phyloP scores from a whole-genome alignment of 495 filamentous ascomycete genomes.

The Hyaloscypha hepaticicola region DNA sequence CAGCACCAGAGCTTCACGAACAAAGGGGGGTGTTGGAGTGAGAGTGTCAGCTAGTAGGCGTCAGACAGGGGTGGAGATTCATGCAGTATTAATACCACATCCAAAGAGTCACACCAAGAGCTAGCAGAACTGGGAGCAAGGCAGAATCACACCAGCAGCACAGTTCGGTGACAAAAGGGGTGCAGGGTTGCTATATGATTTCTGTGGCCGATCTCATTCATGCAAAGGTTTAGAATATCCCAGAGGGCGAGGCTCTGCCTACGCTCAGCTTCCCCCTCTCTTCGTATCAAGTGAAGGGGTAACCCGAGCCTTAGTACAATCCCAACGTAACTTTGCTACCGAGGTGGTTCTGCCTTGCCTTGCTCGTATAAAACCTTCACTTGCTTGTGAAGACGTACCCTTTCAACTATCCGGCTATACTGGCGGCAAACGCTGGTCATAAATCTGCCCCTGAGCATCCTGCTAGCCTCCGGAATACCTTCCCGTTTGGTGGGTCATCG shows the following conservation, averaged over 20 bases:
- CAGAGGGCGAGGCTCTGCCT: not conserved
- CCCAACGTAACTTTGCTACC: not conserved
- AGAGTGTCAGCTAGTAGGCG: conserved; percentile 6
- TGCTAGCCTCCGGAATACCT: no score
- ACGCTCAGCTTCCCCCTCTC: not conserved
- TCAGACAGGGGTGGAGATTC: conserved; percentile 10
- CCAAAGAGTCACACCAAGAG: conserved; percentile 5
- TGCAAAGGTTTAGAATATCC: conserved; percentile 5
- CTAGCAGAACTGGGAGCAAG: conserved; percentile 6
- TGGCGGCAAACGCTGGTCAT: not conserved
- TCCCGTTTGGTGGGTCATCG: no score
- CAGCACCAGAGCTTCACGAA: not conserved
- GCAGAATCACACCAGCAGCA: conserved; percentile 9
- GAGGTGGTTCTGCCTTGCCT: not conserved
- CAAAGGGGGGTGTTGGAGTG: not conserved
- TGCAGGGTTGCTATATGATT: conserved; percentile 4
- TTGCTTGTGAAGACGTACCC: not conserved
- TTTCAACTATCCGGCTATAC: not conserved
- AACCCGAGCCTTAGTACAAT: not conserved
- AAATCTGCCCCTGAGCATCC: not conserved
- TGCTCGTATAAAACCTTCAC: not conserved
- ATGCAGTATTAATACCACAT: conserved; percentile 1
- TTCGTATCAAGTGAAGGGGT: not conserved
- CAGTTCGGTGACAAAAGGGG: not conserved
- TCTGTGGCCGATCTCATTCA: conserved; percentile 12